These are phyloP conservation scores for Quercus wislizeni DNA, from an alignment of 306 rosid genomes.

Conservation along the genomic window DNA sequence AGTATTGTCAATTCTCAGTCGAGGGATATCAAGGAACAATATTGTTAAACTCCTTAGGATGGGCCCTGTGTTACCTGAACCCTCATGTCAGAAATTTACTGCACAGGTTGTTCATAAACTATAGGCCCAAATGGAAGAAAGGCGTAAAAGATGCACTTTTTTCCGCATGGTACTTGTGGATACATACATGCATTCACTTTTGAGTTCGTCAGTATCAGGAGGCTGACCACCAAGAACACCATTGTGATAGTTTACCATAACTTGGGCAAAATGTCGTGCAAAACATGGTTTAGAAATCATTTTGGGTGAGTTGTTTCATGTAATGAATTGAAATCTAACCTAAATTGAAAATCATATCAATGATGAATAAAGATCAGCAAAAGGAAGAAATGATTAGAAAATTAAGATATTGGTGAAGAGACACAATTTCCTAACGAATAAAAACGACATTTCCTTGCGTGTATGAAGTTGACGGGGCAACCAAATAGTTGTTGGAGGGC, in stretches of 20 bases:
- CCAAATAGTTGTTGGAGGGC: conserved; percentile 56
- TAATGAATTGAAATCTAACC: conserved; percentile 46
- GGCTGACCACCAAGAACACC: not conserved
- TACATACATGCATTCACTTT: not conserved
- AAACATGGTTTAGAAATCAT: conserved; percentile 25
- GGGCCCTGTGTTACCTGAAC: no score
- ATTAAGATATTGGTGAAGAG: conserved; percentile 41
- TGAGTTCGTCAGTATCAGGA: conserved; percentile 36
- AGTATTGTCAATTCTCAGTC: no score
- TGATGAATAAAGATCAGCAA: not conserved
- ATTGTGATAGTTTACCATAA: conserved; percentile 42
- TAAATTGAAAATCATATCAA: conserved; percentile 15
- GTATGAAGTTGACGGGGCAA: conserved; percentile 60
- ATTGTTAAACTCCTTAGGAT: no score
- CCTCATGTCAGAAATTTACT: no score
- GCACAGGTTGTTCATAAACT: no score
- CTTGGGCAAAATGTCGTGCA: conserved; percentile 8
- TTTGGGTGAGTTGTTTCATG: conserved; percentile 5
- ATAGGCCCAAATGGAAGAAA: not conserved
- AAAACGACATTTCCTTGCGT: conserved; percentile 31
- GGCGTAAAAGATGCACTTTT: not conserved
- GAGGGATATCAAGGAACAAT: no score
- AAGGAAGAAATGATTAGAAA: conserved; percentile 23
- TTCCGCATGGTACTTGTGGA: not conserved
- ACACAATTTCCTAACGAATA: conserved; percentile 35